Evolutionary conservation across 352 stramenopile genomes (phyloP).

Genomic region (Phytopythium chamaehyphon): DNA sequence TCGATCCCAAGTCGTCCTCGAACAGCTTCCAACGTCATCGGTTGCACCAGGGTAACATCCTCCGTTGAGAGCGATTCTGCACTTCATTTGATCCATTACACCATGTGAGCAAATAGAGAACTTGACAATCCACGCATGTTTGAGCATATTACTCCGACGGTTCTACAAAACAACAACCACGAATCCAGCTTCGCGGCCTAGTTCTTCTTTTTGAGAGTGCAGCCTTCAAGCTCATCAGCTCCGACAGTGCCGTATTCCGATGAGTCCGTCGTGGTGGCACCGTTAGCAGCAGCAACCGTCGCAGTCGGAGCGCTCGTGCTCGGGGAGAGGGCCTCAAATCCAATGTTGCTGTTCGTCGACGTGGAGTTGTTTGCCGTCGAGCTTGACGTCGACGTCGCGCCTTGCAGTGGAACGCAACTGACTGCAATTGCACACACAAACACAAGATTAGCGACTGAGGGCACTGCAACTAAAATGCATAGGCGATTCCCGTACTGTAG

Average conservation of each 20-base stretch:
- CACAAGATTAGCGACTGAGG: not conserved
- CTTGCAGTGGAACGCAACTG: slow-evolving; percentile 7
- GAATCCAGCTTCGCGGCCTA: not conserved
- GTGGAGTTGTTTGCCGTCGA: not conserved
- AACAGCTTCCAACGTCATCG: not conserved
- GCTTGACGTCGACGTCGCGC: slow-evolving; percentile 1
- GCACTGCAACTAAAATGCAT: not conserved
- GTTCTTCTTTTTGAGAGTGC: slow-evolving; percentile 1
- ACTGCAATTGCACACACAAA: not conserved
- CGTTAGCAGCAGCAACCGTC: not conserved
- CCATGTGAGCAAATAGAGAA: no score
- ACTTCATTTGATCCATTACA: no score
- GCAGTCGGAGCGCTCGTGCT: not conserved
- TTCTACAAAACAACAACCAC: no score
- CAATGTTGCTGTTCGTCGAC: not conserved
- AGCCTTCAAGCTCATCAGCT: slow-evolving; percentile 1
- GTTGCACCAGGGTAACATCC: not conserved
- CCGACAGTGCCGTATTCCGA: not conserved
- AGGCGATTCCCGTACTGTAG: slow-evolving; percentile 4
- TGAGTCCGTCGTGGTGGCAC: not conserved
- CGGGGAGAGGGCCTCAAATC: not conserved
- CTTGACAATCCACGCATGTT: no score
- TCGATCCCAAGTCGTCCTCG: slow-evolving; percentile 5
- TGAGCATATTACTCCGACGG: no score
- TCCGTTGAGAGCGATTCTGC: no score